phyloP scores from a whole-genome alignment of 371 early-diverging fungal genomes.

The Mortierella sp. region DNA sequence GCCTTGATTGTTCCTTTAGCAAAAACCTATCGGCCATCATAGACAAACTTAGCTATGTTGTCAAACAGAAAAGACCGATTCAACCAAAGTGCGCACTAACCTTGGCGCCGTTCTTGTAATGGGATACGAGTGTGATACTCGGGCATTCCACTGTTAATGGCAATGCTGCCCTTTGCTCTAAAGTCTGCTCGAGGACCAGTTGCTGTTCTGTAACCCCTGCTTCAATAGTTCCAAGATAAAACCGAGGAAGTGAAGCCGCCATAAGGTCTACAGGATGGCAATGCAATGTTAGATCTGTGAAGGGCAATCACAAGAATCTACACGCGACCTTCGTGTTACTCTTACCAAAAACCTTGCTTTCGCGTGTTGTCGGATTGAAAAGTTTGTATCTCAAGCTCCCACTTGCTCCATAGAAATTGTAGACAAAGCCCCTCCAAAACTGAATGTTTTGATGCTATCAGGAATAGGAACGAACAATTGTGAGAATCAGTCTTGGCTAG shows the following conservation, averaged over 20 bases:
- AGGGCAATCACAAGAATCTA: no score
- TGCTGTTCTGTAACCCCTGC: slow-evolving; percentile 35
- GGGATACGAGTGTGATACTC: slow-evolving; percentile 19
- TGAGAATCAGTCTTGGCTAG: neutral
- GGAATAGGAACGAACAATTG: neutral
- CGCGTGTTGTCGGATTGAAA: slow-evolving; percentile 16
- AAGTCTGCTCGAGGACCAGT: slow-evolving; percentile 19
- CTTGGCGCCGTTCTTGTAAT: slow-evolving; percentile 34
- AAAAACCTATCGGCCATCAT: slow-evolving; percentile 17
- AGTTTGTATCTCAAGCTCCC: slow-evolving; percentile 28
- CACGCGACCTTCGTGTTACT: neutral
- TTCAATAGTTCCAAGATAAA: slow-evolving; percentile 23
- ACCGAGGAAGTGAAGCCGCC: slow-evolving; percentile 26
- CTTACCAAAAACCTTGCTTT: slow-evolving; percentile 38
- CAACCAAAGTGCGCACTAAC: slow-evolving; percentile 6
- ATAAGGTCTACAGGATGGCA: slow-evolving; percentile 15
- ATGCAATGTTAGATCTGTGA: no score
- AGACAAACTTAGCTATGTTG: neutral
- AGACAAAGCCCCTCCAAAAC: slow-evolving; percentile 27
- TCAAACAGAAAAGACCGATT: neutral
- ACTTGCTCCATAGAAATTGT: slow-evolving; percentile 14
- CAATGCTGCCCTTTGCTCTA: slow-evolving; percentile 3
- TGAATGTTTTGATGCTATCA: slow-evolving; percentile 13
- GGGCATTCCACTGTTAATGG: slow-evolving; percentile 33
- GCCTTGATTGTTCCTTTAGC: slow-evolving; percentile 30